Evolutionary conservation across 2,329 filamentous ascomycete species (phyloP).

Genomic region (Scytalidium sp.): DNA sequence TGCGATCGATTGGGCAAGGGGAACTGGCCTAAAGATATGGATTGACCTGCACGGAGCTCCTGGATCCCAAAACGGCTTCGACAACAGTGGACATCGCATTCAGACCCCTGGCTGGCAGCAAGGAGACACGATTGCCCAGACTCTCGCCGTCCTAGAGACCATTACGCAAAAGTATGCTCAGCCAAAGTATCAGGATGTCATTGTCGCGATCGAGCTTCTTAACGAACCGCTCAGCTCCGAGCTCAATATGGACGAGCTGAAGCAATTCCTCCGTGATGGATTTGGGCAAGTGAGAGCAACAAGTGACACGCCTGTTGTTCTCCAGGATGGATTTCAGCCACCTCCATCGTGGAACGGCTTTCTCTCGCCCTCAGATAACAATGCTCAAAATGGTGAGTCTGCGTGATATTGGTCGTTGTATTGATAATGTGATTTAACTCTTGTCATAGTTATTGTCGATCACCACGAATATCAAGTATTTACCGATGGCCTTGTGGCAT

Average conservation of each 20-base stretch:
- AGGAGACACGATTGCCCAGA: constrained; percentile 45
- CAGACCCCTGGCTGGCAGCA: constrained; percentile 40
- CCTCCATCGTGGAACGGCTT: constrained; percentile 59
- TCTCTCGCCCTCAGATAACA: constrained; percentile 47
- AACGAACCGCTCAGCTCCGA: constrained; percentile 45
- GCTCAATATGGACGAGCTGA: constrained; percentile 30
- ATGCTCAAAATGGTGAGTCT: constrained; percentile 34
- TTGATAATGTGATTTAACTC: constrained; percentile 50
- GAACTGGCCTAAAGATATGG: constrained; percentile 50
- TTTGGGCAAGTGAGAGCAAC: constrained; percentile 42
- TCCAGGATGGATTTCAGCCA: constrained; percentile 55
- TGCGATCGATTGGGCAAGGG: constrained; percentile 54
- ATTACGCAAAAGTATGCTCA: constrained; percentile 57
- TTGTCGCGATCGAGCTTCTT: constrained; percentile 54
- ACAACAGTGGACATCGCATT: constrained; percentile 55
- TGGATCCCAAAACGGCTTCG: constrained; percentile 58
- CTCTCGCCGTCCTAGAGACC: constrained; percentile 52
- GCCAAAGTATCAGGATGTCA: constrained; percentile 51
- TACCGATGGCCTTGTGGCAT: constrained; percentile 44
- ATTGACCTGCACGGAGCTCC: constrained; percentile 58
- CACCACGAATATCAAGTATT: constrained; percentile 70
- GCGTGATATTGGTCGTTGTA: constrained; percentile 45
- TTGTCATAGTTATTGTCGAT: constrained; percentile 46
- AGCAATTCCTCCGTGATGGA: constrained; percentile 45
- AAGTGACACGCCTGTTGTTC: constrained; percentile 48